Percentiles rank a stretch among this genome's conserved stretches.
Evolutionary conservation across 257 asterid species (phyloP).

Genomic region (Ophiorrhiza pumila): DNA sequence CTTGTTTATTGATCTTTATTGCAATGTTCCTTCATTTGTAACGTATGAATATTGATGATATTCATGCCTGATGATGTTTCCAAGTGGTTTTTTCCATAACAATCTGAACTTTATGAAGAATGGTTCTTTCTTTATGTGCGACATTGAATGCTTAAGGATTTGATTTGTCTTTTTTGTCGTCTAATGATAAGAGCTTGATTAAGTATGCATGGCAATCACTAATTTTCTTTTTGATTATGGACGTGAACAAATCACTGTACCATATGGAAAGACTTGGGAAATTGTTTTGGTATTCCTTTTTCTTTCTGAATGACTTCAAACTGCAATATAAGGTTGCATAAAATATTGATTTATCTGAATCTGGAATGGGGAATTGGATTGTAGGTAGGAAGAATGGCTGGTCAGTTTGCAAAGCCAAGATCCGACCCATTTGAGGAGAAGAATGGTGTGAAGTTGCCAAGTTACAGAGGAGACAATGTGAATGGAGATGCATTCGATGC

Average conservation of each 20-base stretch:
- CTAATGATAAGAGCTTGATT: neutral
- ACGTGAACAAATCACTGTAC: neutral
- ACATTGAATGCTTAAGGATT: neutral
- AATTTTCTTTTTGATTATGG: neutral
- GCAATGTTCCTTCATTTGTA: neutral
- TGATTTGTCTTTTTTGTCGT: neutral
- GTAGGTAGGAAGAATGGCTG: constrained; percentile 92
- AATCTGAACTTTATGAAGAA: neutral
- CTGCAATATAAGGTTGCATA: neutral
- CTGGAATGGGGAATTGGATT: constrained; percentile 8
- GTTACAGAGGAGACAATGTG: constrained; percentile 82
- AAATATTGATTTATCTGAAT: constrained; percentile 5
- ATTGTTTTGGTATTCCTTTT: neutral
- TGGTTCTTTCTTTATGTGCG: neutral
- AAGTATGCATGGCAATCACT: neutral
- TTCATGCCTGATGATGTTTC: neutral
- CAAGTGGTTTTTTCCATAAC: neutral
- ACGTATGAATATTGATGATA: too few relatives aligned
- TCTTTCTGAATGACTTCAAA: neutral
- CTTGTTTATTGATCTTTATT: neutral
- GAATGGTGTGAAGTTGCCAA: constrained; percentile 73
- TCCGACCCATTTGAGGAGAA: constrained; percentile 67
- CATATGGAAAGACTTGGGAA: neutral
- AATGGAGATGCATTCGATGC: constrained; percentile 68
- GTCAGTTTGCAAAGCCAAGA: constrained; percentile 87